Conservation (phyloP, 2,329 filamentous ascomycete genomes). For the Drechslerella coelobrocha region DNA sequence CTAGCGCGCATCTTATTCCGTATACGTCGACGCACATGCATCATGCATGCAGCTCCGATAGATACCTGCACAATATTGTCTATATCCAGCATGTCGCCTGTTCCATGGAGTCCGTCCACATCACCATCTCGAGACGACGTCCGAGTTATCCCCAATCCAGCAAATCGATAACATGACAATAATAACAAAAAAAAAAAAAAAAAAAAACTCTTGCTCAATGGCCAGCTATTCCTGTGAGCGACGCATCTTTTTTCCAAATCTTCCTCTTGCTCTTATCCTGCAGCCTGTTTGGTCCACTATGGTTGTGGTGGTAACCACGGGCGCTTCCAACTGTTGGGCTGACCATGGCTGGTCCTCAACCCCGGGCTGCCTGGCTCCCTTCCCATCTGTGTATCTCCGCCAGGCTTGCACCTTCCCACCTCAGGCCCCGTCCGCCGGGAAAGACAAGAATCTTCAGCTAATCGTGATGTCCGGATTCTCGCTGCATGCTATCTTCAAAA, state of each 20-base stretch:
- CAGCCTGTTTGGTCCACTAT: no score
- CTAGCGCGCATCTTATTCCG: neutral
- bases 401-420: constrained; percentile 5
- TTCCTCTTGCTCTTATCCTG: neutral
- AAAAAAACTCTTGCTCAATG: neutral
- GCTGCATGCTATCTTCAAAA: no score
- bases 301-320: constrained; percentile 32
- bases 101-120: neutral
- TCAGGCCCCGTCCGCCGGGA: neutral
- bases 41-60: neutral
- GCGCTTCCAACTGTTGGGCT: constrained; percentile 3
- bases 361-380: neutral
- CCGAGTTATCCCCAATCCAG: constrained; percentile 31
- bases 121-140: neutral
- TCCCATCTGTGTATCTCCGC: neutral
- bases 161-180: constrained; percentile 36
- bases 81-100: neutral
- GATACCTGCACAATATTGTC: neutral
- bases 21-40: constrained; percentile 9
- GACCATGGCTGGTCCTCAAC: neutral
- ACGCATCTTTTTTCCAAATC: neutral
- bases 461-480: no score
- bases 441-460: neutral
- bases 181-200: no score
- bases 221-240: constrained; percentile 1